Evolutionary conservation across 495 filamentous ascomycete species (phyloP).

Genomic region (Lindgomyces ingoldianus): DNA sequence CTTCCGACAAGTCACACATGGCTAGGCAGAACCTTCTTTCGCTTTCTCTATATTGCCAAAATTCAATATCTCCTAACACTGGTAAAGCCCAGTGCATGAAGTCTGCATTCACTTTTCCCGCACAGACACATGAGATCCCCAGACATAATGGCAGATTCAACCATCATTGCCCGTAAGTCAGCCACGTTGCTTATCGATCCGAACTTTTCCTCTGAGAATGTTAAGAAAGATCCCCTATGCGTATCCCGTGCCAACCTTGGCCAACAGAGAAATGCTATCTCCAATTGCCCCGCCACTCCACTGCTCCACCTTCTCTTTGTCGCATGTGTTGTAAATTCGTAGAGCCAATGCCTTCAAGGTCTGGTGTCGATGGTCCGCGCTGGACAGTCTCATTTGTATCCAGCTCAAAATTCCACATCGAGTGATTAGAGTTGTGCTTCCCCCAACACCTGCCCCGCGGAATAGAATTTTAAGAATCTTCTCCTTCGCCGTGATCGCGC

Average conservation of each 20-base stretch:
- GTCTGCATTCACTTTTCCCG: too few species aligned
- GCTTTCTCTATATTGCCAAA: background rate
- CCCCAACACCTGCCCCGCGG: conserved; percentile 69
- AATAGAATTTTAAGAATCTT: conserved; percentile 75
- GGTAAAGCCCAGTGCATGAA: too few species aligned
- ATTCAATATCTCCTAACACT: background rate
- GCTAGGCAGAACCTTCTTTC: background rate
- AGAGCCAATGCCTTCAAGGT: conserved; percentile 61
- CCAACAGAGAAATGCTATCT: conserved; percentile 8
- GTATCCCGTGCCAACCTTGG: background rate
- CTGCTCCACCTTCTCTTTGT: conserved; percentile 61
- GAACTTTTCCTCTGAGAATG: too few species aligned
- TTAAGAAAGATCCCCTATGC: background rate
- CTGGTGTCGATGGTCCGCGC: conserved; percentile 54
- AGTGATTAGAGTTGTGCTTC: conserved; percentile 83
- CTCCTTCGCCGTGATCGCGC: conserved; percentile 59
- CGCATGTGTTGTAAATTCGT: conserved; percentile 69
- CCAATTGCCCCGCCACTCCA: conserved; percentile 58
- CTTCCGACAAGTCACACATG: background rate
- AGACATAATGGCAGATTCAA: too few species aligned
- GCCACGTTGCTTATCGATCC: too few species aligned
- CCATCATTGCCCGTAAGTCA: too few species aligned
- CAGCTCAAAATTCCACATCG: conserved; percentile 79
- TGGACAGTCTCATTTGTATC: conserved; percentile 57
- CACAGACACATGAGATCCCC: too few species aligned